Evolutionary conservation across 2,329 filamentous ascomycete species (phyloP), one percentile per base, ranked within the genome.

Genomic region (Dactylellina cionopaga): DNA sequence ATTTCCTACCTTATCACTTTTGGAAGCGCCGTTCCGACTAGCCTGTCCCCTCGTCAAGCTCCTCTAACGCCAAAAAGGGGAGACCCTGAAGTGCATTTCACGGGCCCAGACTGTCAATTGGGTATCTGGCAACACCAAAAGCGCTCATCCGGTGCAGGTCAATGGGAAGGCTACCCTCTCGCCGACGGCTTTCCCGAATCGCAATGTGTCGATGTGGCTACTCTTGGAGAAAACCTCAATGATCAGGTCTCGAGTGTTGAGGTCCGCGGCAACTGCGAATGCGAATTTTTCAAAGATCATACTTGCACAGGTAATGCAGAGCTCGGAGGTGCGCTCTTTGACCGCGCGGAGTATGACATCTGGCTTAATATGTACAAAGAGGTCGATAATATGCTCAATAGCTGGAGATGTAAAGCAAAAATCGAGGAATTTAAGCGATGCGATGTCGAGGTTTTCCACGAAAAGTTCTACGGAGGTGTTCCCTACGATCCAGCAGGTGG

Each of bases 181-280:
- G 2, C n/a, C n/a, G n/a, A 15, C 5, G 19, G 19, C 9, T 7
- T 15, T 5, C 13, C 5, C 22, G 22, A 11, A 29, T n/a, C 25
- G 10, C 15, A 7, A 27, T 51, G 46, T 15, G n/a, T 51, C 19
- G 46, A 51, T 15, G 46, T 51, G 13, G 22, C 46, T n/a, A 51
- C 25, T 27, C 46, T 51, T 2, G 25, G n/a, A 27, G 15, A 13
- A 9, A 51, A 5, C 7, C 22, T 27, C 7, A 5, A 5, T 7
- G 22, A 51, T 5, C 3, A 3, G 9, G n/a, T 51, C 46, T 51
- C 46, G 5, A 31, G 15, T 24, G 7, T 27, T 25, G 22, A 51
- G 15, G 46, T 51, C 46, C 46, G 25, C 9, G n/a, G n/a, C n/a
- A 39, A 55, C 33, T 55, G 51, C 22, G 51, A 55, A 27, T 55